Conservation (phyloP, 2,329 filamentous ascomycete genomes). For the Diatrype stigma region DNA sequence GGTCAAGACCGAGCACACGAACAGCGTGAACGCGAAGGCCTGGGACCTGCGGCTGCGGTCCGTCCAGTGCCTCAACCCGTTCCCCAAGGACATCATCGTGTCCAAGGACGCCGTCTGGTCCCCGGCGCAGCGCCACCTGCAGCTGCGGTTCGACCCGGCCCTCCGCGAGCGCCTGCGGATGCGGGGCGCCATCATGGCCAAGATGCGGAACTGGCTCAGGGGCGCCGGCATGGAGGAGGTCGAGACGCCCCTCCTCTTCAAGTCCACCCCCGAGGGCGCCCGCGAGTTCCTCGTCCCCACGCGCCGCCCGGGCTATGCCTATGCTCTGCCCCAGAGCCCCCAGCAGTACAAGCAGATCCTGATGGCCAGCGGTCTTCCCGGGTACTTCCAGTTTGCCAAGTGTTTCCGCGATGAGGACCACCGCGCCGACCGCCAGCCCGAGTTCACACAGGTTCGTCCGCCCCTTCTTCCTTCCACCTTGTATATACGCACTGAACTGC, state of each 20-base stretch:
- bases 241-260: conserved; percentile 93
- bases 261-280: conserved; percentile 93
- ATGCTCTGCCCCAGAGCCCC: conserved; percentile 91
- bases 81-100: conserved; percentile 73
- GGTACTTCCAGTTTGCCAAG: conserved; percentile 88
- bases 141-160: conserved; percentile 69
- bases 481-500: too few species aligned
- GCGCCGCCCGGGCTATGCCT: conserved; percentile 68
- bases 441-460: conserved; percentile 77
- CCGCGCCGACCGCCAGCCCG: conserved; percentile 86
- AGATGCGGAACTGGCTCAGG: conserved; percentile 34
- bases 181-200: conserved; percentile 51
- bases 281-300: conserved; percentile 93
- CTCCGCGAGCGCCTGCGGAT: conserved; percentile 67
- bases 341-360: conserved; percentile 98
- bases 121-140: conserved; percentile 72
- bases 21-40: too few species aligned
- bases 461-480: conserved; percentile 1
- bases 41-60: conserved; percentile 59
- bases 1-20: background rate
- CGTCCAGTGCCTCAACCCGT: conserved; percentile 66
- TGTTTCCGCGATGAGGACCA: conserved; percentile 96
- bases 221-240: conserved; percentile 62
- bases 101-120: conserved; percentile 71
- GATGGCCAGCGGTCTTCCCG: conserved; percentile 80